Base-by-base conservation (phyloP, 2,329 filamentous ascomycete species). In the Paraphaeosphaeria minitans region DNA sequence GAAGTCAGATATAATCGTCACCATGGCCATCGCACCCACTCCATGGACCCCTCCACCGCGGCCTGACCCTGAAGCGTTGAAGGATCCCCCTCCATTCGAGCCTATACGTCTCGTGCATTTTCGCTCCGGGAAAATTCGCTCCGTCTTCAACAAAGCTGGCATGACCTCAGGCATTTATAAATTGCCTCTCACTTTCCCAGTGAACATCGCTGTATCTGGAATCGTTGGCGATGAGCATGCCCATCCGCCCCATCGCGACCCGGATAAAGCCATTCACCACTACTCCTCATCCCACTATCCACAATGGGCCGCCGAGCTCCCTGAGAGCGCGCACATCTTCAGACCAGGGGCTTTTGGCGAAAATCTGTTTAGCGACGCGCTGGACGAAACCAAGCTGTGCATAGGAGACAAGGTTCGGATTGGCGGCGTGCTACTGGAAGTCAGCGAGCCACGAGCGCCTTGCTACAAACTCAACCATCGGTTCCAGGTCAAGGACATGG, bases 381-480 rank as follows among this genome's bases (percentile, higher is more conserved):
- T 88, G 78, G 88, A 87, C 65, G 87, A 90, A 75, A 79, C 81
- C 37, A 89, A 87, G 62, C 77, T 89, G 0, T 89, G 87, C 0
- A 80, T 89, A 8, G 73, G 83, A 0, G 74, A 47, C 3, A 77
- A 80, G 2, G 78, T 85, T 4, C 27, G 51, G 10, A 46, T 53
- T 2, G 51, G 51, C 10, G 51, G 29, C 6, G 51, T 45, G 0
- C 58, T 85, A 2, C 78, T 89, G 0, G 84, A 89, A 64, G 83
- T 89, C 24, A 84, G 82, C 61, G 76, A 88, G 24, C 87, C 87
- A 0, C 81, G 87, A 16, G 83, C 86, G 63, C 87, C 87, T 10
- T 89, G 87, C 75, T 89, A 84, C 77, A 90, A 89, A 69, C 80
- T 90, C 9, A 90, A 89, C 68, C 87, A 89, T 65, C 85, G 87